Evolutionary conservation across 352 stramenopile species (phyloP).

Genomic region (Phytophthora sp.): DNA sequence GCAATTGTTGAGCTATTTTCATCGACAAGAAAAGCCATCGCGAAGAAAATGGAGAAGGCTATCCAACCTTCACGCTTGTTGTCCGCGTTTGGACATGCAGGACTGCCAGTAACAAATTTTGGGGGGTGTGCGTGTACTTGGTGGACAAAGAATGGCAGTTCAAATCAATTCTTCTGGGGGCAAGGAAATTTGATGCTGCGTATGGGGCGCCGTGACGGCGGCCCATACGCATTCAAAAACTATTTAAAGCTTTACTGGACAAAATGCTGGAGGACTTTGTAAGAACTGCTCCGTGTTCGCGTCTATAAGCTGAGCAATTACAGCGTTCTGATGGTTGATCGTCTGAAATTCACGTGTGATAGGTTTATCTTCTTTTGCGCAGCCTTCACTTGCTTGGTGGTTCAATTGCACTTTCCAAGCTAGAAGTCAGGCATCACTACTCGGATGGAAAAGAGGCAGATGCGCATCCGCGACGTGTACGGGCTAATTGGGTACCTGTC

Average conservation of each 20-base stretch:
- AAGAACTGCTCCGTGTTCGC: too few relatives aligned
- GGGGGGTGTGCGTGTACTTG: constrained; percentile 28
- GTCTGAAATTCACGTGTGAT: too few relatives aligned
- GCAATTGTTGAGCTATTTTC: constrained; percentile 9
- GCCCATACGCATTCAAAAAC: constrained; percentile 20
- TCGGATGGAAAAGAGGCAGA: too few relatives aligned
- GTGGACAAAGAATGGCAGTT: constrained; percentile 28
- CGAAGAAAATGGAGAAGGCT: constrained; percentile 4
- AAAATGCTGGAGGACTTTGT: constrained; percentile 31
- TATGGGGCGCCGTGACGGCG: constrained; percentile 15
- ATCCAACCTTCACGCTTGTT: constrained; percentile 23
- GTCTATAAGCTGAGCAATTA: too few relatives aligned
- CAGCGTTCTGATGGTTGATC: too few relatives aligned
- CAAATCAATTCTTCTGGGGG: constrained; percentile 25
- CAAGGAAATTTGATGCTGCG: constrained; percentile 12
- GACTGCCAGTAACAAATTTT: constrained; percentile 16
- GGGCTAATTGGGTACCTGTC: too few relatives aligned
- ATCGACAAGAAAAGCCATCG: background rate
- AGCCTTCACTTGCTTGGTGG: too few relatives aligned
- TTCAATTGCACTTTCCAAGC: too few relatives aligned
- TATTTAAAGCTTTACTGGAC: constrained; percentile 18
- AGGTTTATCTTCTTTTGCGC: too few relatives aligned
- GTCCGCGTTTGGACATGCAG: constrained; percentile 22
- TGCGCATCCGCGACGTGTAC: too few relatives aligned
- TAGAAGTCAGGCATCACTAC: too few relatives aligned